phyloP scores from a whole-genome alignment of 192 early-diverging fungal genomes.

The Entomortierella lignicola region DNA sequence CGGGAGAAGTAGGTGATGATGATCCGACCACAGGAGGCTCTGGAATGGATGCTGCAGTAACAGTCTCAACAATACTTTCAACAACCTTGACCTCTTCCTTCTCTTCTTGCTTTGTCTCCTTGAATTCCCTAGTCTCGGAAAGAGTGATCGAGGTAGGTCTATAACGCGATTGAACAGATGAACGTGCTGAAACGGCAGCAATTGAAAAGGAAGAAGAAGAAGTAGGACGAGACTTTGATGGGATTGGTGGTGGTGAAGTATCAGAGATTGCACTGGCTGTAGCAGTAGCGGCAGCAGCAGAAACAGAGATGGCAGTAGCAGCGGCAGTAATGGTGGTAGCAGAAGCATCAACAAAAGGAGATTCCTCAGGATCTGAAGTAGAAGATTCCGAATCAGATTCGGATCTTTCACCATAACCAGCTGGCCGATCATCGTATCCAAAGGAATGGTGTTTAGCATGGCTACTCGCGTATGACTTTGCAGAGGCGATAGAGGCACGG shows the following conservation, averaged over 20 bases:
- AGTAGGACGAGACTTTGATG: slow-evolving; percentile 38
- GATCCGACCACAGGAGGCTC: background rate
- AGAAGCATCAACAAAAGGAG: background rate
- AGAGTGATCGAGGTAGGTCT: background rate
- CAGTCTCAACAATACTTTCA: background rate
- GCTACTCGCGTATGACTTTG: slow-evolving; percentile 41
- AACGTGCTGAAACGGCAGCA: slow-evolving; percentile 7
- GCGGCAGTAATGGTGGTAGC: slow-evolving; percentile 3
- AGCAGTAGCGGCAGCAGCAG: background rate
- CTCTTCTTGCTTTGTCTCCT: background rate
- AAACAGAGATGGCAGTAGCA: background rate
- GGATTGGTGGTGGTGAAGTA: slow-evolving; percentile 28
- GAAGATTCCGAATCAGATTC: slow-evolving; percentile 31
- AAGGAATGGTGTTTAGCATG: slow-evolving; percentile 45
- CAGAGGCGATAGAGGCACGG: slow-evolving; percentile 44
- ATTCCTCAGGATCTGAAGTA: slow-evolving; percentile 18
- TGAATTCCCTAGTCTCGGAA: background rate
- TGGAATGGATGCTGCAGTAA: background rate
- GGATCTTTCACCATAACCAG: slow-evolving; percentile 5
- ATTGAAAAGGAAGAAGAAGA: slow-evolving; percentile 23
- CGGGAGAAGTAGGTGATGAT: too few species aligned
- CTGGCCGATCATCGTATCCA: slow-evolving; percentile 30
- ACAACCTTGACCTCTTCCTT: background rate
- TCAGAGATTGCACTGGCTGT: background rate
- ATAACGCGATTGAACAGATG: slow-evolving; percentile 11